These are phyloP conservation scores for Croton setiger DNA, from an alignment of 441 rosid species.

Conservation along the genomic window DNA sequence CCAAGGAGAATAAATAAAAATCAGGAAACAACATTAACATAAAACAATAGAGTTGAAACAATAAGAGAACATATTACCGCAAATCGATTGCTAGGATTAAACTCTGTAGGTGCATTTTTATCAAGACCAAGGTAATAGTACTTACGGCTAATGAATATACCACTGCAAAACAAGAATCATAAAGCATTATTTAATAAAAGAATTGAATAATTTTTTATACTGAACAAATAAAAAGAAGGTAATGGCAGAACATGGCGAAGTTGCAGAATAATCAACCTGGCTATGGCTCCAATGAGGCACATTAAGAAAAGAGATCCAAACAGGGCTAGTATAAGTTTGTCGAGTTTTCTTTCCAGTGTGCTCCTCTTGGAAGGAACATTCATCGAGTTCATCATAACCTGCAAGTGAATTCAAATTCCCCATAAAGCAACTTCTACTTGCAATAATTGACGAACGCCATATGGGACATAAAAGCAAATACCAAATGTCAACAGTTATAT, in stretches of 20 bases:
- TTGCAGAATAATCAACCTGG: constrained; percentile 54
- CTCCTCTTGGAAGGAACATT: constrained; percentile 99
- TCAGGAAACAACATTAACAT: constrained; percentile 10
- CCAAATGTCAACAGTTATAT: constrained; percentile 5
- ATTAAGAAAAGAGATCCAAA: constrained; percentile 79
- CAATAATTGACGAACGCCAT: constrained; percentile 5
- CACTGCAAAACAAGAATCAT: constrained; percentile 51
- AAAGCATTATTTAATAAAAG: constrained; percentile 14
- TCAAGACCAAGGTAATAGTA: constrained; percentile 71
- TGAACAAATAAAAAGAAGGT: constrained; percentile 10
- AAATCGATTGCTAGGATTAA: constrained; percentile 66
- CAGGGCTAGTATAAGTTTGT: constrained; percentile 89
- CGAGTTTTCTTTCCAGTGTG: constrained; percentile 98
- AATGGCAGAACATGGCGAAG: constrained; percentile 7
- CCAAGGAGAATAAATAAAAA: constrained; percentile 24
- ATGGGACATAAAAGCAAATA: constrained; percentile 8
- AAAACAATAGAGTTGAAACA: constrained; percentile 1
- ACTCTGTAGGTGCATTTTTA: constrained; percentile 42
- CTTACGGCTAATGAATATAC: constrained; percentile 68
- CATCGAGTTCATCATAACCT: constrained; percentile 99
- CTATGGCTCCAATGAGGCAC: constrained; percentile 90
- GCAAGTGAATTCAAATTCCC: constrained; percentile 30
- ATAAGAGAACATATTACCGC: constrained; percentile 40
- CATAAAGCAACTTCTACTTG: constrained; percentile 15
- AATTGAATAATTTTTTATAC: background rate